Evolutionary conservation across 768 basidiomycete genomes (phyloP), one percentile per base, ranked within the genome.

Genomic region (Obba rivulosa): DNA sequence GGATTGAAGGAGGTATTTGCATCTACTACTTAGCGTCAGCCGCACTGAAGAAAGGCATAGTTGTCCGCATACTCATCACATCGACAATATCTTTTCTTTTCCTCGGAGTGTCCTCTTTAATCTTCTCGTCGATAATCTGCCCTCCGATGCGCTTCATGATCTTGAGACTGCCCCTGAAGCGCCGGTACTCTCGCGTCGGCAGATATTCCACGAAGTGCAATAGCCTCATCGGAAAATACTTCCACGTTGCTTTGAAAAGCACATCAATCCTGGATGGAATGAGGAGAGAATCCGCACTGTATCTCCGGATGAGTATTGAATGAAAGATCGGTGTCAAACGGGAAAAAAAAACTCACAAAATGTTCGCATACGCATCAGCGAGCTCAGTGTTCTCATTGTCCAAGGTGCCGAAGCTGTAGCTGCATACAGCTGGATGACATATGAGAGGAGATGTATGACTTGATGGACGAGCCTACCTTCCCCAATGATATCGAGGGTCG

Each of bases 211-310:
- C 48, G 38, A 48, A 55, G 4, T 54, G 47, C 39, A 67, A 45
- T 3, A 66, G 35, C 4, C 53, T 41, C 36, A 50, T 48, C 1
- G 69, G 68, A 16, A 69, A 23, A 41, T 57, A 63, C 13, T 45
- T 45, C 66, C 62, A 67, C 16, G 59, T 47, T 11, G 56, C 52
- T 20, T 58, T 54, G 52, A 67, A 66, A 3, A 65, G 41, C 14
- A 61, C 13, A 17, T 49, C 60, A 31, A 43, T 49, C 17, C 25
- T 48, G 16, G 58, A 52, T 17, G 57, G 67, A 49, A 51, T 45
- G 45, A 58, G 52, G 35, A 57, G 16, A 3, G 61, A 53, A 25
- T 67, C 65, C 24, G 52, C 25, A 43, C 61, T 62, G 31, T 34
- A 21, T 16, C 25, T 13, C 13, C 28, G 7, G 28, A 13, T 31